A percentile compares a stretch with the other conserved stretches of the same genome.
Conservation (phyloP, 148 eudicot genomes). For the Pharnaceum exiguum region DNA sequence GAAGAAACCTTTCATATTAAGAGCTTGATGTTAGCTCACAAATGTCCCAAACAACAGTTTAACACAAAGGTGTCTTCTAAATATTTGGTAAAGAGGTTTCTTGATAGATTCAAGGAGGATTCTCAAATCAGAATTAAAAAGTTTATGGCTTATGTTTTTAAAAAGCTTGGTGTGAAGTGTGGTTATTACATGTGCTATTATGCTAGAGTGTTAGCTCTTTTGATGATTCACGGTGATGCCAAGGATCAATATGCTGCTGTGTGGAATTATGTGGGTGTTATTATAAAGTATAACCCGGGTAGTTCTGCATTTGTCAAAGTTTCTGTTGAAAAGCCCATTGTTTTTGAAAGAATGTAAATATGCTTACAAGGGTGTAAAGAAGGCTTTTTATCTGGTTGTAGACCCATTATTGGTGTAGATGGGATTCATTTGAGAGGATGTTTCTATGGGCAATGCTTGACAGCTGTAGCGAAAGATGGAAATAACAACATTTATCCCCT, state of each 20-base stretch:
- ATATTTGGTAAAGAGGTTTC: neutral
- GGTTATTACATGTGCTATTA: neutral
- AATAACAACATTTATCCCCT: conserved; percentile 3
- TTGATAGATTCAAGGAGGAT: neutral
- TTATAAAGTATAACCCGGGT: neutral
- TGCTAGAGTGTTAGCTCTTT: neutral
- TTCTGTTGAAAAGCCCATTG: neutral
- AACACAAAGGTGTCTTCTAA: neutral
- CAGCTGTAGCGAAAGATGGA: neutral
- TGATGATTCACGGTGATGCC: neutral
- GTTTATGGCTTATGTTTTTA: neutral
- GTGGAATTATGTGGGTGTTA: neutral
- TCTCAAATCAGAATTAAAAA: neutral
- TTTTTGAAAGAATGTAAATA: neutral
- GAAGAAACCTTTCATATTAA: neutral
- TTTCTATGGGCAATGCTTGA: neutral
- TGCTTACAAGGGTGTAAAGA: neutral
- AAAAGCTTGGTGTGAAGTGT: neutral
- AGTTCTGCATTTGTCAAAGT: neutral
- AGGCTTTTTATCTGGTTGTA: conserved; percentile 3
- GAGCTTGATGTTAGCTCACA: neutral
- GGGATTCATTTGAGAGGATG: conserved; percentile 4
- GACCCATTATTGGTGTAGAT: conserved; percentile 4
- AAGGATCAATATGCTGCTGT: neutral
- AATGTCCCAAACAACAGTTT: neutral